Conservation (phyloP, 495 filamentous ascomycete genomes). For the Pyrenula massariospora region DNA sequence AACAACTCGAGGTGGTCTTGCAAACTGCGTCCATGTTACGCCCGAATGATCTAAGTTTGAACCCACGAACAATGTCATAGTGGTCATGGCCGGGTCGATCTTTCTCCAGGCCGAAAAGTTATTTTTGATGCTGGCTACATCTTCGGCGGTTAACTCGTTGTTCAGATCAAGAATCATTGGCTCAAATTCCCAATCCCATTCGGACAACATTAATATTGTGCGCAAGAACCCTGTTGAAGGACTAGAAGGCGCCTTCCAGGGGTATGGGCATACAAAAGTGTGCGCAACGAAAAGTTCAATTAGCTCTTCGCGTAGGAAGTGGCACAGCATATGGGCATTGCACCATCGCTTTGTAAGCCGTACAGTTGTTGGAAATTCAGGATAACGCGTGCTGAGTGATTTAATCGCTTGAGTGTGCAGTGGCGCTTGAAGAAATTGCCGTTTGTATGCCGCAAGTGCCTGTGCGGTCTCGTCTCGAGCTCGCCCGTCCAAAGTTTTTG, state of each 20-base stretch:
- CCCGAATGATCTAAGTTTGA: constrained; percentile 69
- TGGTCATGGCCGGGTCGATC: constrained; percentile 80
- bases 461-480: constrained; percentile 52
- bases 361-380: constrained; percentile 70
- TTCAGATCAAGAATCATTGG: constrained; percentile 69
- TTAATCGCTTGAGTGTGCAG: constrained; percentile 70
- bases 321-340: constrained; percentile 62
- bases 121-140: constrained; percentile 48
- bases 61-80: constrained; percentile 67
- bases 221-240: constrained; percentile 73
- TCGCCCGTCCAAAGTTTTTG: constrained; percentile 49
- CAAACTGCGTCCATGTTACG: constrained; percentile 63
- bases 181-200: constrained; percentile 84
- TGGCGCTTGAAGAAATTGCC: constrained; percentile 57
- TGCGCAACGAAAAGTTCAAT: constrained; percentile 69
- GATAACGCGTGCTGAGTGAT: constrained; percentile 68
- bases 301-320: constrained; percentile 65
- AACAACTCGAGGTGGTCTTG: constrained; percentile 64
- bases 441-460: constrained; percentile 58
- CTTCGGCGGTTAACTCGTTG: constrained; percentile 39
- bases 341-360: constrained; percentile 91
- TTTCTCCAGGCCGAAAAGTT: constrained; percentile 65
- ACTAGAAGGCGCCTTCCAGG: constrained; percentile 68
- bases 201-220: constrained; percentile 61
- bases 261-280: constrained; percentile 70